Conservation (phyloP, 1,284 basidiomycete genomes). For the Stereum hirsutum region DNA sequence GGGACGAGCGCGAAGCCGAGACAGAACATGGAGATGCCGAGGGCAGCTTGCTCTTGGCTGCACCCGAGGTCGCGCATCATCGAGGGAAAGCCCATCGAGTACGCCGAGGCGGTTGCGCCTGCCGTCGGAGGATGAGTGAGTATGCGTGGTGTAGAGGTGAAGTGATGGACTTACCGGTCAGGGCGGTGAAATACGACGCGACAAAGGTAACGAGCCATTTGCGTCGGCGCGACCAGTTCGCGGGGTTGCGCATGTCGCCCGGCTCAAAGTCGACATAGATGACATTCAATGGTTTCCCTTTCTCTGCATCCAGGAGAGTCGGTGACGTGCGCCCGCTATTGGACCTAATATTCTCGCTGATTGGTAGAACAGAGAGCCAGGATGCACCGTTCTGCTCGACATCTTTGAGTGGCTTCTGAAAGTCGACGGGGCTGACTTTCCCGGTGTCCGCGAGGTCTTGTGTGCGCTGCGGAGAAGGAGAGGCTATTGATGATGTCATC, state of each 20-base stretch:
- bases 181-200: neutral
- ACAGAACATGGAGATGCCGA: conserved; percentile 52
- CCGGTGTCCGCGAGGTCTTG: too few relatives aligned
- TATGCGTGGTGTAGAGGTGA: neutral
- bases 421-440: too few relatives aligned
- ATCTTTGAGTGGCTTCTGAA: too few relatives aligned
- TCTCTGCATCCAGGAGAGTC: neutral
- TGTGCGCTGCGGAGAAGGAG: too few relatives aligned
- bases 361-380: too few relatives aligned
- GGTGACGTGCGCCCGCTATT: too few relatives aligned
- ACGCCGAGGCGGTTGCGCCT: conserved; percentile 47
- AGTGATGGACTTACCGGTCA: neutral
- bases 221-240: neutral
- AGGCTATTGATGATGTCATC: too few relatives aligned
- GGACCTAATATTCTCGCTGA: too few relatives aligned
- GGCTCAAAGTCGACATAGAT: neutral
- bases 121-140: conserved; percentile 1
- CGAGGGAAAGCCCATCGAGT: conserved; percentile 45
- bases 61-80: conserved; percentile 62
- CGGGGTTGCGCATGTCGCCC: neutral
- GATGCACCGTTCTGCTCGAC: too few relatives aligned
- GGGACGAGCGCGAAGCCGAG: conserved; percentile 68
- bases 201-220: neutral
- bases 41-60: conserved; percentile 47
- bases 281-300: too few relatives aligned